These are phyloP conservation scores for Xylariaceae sp. DNA, from an alignment of 2,329 filamentous ascomycete genomes.

Conservation along the genomic window DNA sequence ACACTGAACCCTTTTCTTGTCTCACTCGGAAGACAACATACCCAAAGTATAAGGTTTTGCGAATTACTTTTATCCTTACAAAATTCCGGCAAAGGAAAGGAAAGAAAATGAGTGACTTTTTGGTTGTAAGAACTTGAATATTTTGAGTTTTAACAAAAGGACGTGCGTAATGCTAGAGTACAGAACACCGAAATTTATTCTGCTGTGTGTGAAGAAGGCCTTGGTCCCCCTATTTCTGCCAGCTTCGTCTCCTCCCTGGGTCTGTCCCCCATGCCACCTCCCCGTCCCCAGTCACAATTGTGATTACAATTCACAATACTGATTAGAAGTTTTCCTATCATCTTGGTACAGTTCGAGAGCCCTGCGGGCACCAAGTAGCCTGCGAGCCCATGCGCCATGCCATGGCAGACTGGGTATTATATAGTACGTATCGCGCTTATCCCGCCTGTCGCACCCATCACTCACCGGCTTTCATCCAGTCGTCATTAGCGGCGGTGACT, in stretches of 20 bases:
- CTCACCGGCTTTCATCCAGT: not conserved
- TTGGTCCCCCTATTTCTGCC: not conserved
- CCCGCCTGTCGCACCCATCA: not conserved
- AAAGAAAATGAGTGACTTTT: not conserved
- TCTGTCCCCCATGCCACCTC: not conserved
- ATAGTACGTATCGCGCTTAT: constrained; percentile 1
- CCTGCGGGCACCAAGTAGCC: not conserved
- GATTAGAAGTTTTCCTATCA: not conserved
- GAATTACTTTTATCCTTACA: too few relatives aligned
- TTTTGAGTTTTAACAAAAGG: constrained; percentile 9
- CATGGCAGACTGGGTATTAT: constrained; percentile 2
- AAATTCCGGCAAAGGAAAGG: not conserved
- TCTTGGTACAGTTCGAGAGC: constrained; percentile 6
- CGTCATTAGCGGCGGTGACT: not conserved
- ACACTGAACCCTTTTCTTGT: not conserved
- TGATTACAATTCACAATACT: not conserved
- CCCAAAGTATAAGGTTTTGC: too few relatives aligned
- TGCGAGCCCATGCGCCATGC: not conserved
- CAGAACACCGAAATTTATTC: constrained; percentile 2
- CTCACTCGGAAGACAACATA: too few relatives aligned
- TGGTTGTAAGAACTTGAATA: not conserved
- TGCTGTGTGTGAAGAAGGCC: not conserved
- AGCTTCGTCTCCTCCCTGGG: not conserved
- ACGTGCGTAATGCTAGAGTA: constrained; percentile 6
- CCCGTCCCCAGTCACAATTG: not conserved